phyloP scores from a whole-genome alignment of 2,329 filamentous ascomycete species.

The Pestalotiopsis sp. region DNA sequence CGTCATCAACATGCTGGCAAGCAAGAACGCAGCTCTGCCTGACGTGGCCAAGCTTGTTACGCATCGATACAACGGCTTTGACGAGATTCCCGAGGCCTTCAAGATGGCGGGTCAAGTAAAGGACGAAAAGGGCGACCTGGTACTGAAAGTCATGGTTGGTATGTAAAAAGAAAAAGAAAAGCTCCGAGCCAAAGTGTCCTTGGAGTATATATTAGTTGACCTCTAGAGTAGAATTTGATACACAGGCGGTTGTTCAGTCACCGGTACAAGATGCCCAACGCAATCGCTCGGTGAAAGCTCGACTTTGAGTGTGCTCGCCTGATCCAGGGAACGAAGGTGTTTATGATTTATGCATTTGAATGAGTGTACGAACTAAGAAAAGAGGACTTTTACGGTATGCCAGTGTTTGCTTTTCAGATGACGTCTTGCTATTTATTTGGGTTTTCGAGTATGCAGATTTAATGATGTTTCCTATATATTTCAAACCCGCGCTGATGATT shows the following conservation, averaged over 20 bases:
- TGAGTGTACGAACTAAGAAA: neutral
- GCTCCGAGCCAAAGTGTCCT: neutral
- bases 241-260: neutral
- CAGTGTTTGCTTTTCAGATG: neutral
- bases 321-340: neutral
- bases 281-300: neutral
- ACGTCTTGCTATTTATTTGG: neutral
- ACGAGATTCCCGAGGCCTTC: slow-evolving; percentile 65
- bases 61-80: slow-evolving; percentile 66
- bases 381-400: neutral
- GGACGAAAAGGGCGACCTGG: slow-evolving; percentile 68
- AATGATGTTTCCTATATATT: neutral
- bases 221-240: neutral
- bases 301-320: neutral
- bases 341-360: neutral
- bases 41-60: slow-evolving; percentile 70
- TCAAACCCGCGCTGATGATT: neutral
- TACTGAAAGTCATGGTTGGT: slow-evolving; percentile 72
- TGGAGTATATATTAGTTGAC: slow-evolving; percentile 1
- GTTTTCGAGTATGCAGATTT: neutral
- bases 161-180: slow-evolving; percentile 24
- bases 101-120: slow-evolving; percentile 70
- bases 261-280: neutral
- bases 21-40: slow-evolving; percentile 53
- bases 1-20: slow-evolving; percentile 51